Base-by-base conservation (phyloP, 352 stramenopile species). In the Thalassiosira livingstoniorum region DNA sequence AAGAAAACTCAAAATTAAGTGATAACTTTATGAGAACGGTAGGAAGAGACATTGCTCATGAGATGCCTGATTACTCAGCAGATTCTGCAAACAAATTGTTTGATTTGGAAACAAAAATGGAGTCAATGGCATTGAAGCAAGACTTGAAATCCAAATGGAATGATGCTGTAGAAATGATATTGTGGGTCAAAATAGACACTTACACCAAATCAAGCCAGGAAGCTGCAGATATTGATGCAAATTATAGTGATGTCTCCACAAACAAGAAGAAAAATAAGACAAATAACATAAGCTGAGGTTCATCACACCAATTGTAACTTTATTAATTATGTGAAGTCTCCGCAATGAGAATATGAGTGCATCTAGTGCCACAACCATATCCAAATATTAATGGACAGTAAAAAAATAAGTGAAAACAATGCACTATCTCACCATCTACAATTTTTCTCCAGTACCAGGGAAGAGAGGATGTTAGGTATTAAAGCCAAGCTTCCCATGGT, bases 31-130 rank as follows among this genome's bases (percentile, higher is more conserved):
- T n/a, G n/a, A n/a, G n/a, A 32, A 32, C n/a, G 7, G 27, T 34
- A 23, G 27, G 53, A n/a, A 7, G 27, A 23, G n/a, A 61, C n/a
- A 61, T 61, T 34, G 53, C 53, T 25, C 10, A 61, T 25, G 53
- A 61, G n/a, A 61, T 61, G 53, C 53, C 53, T 13, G 27, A n/a
- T 11, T 61, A 61, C 23, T 25, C 53, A 34, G 53, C 53, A 61
- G 53, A 61, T 25, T 7, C 7, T 32, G 27, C 10, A 11, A n/a
- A n/a, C n/a, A n/a, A 61, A n/a, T n/a, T n/a, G 11, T 15, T 47
- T 47, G 53, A 61, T n/a, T 25, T n/a, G 53, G 53, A 61, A 7
- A 11, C 53, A 25, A 11, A 7, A 11, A 15, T 18, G 7, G 39
- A 47, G 15, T 7, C 39, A 47, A 18, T 47, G 7, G 15, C 15